Base-by-base conservation (phyloP, 1,139 yeast species). In the Candida sp. region DNA sequence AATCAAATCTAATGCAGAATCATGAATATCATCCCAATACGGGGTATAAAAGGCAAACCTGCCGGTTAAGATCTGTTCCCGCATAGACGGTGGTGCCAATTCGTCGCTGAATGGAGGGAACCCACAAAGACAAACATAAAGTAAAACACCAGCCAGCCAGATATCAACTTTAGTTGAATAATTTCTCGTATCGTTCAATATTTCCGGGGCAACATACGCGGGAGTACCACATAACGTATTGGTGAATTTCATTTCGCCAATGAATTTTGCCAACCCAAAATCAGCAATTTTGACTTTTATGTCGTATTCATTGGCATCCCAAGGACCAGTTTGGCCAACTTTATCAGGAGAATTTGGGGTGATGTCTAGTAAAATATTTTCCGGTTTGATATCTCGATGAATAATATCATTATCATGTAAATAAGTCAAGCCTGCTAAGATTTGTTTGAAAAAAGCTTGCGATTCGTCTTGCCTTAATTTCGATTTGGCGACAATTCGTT, bases 321-420 rank as follows among this genome's bases (percentile, higher is more conserved):
- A 79, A 54, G 91, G 91, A 0, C 88, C 87, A 0, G 65, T 79
- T 66, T 85, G 85, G 4, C 81, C 82, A 43, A 77, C 77, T 25
- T 67, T 67, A 0, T 58, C 45, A 5, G 66, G 53, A 0, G 59
- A 53, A 39, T 79, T 64, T 6, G 77, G 81, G 0, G 70, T 71
- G 19, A 84, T 80, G 57, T 89, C 96, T 19, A 90, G 66, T 30
- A 90, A 68, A n/a, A 89, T 80, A 57, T 89, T 89, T 56, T 89
- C 97, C 0, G 97, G 97, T 57, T 89, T 89, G 45, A 90, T 86
- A 58, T 89, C 95, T 49, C 97, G 63, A 65, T 89, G 97, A 4
- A 95, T 91, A 36, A 89, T 85, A 42, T 93, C 89, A 41, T 75
- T 76, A 3, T 74, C 69, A 58, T 89, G 97, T 35, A 88, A 61